A percentile compares a stretch with the other conserved stretches of the same genome.
Evolutionary conservation across 2,329 filamentous ascomycete species (phyloP).

Genomic region (Lachnum nothofagi): DNA sequence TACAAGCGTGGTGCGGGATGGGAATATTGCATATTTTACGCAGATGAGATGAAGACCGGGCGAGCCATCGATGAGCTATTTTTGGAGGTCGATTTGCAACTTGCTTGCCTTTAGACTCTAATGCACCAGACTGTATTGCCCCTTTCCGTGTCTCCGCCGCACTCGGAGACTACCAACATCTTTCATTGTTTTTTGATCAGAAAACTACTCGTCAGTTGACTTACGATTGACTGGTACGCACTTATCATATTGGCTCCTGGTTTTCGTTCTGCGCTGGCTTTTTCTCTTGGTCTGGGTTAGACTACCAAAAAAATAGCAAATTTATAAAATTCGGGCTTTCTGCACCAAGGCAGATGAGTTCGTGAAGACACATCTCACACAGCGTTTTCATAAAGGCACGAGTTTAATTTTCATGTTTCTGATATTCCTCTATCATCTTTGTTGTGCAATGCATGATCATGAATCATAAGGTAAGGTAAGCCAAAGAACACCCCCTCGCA

Average conservation of each 20-base stretch:
- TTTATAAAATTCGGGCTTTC: constrained; percentile 19
- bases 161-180: constrained; percentile 15
- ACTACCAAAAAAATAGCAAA: constrained; percentile 31
- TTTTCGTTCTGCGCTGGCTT: constrained; percentile 17
- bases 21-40: constrained; percentile 30
- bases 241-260: constrained; percentile 1
- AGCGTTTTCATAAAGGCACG: not conserved
- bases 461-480: constrained; percentile 13
- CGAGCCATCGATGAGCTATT: constrained; percentile 26
- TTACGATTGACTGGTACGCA: constrained; percentile 16
- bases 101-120: constrained; percentile 33
- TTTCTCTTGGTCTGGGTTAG: constrained; percentile 27
- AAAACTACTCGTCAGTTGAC: constrained; percentile 10
- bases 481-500: not conserved
- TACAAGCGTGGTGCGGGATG: constrained; percentile 27
- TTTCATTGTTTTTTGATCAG: constrained; percentile 14
- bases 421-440: constrained; percentile 3
- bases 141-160: constrained; percentile 18
- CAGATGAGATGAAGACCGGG: constrained; percentile 25
- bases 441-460: constrained; percentile 13
- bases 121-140: constrained; percentile 29
- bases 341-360: not conserved
- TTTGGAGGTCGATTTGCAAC: constrained; percentile 29
- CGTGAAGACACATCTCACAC: not conserved
- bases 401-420: constrained; percentile 13